Conservation (phyloP, 768 basidiomycete species). For the Leccinum sublutescens region DNA sequence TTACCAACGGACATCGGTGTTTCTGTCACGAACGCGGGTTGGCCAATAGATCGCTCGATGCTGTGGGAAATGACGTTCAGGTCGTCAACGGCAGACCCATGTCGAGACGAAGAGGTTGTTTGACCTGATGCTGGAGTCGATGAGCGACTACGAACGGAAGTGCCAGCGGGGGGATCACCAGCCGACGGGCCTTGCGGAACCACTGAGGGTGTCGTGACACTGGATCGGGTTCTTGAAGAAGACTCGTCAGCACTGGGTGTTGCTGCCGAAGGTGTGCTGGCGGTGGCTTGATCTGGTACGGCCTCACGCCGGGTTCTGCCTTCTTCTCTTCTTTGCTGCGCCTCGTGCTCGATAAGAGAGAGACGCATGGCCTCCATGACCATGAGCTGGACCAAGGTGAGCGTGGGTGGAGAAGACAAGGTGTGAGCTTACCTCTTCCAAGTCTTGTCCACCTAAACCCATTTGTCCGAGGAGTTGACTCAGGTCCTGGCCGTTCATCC, state of each 20-base stretch:
- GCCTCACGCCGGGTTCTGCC: slow-evolving; percentile 58
- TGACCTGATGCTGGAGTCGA: slow-evolving; percentile 37
- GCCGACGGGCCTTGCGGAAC: slow-evolving; percentile 8
- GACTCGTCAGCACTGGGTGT: slow-evolving; percentile 7
- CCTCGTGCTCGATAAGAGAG: slow-evolving; percentile 92
- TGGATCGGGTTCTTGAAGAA: slow-evolving; percentile 6
- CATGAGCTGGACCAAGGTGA: slow-evolving; percentile 67
- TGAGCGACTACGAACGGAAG: slow-evolving; percentile 24
- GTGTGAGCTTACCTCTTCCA: slow-evolving; percentile 75
- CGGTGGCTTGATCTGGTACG: slow-evolving; percentile 36
- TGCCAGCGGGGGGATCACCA: slow-evolving; percentile 13
- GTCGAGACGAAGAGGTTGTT: slow-evolving; percentile 31
- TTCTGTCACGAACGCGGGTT: slow-evolving; percentile 20
- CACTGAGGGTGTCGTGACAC: slow-evolving; percentile 4
- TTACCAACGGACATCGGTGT: slow-evolving; percentile 6
- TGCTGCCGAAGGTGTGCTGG: slow-evolving; percentile 16
- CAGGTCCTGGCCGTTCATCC: slow-evolving; percentile 51
- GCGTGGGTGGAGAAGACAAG: slow-evolving; percentile 9
- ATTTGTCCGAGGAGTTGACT: slow-evolving; percentile 60
- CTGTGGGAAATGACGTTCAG: slow-evolving; percentile 30
- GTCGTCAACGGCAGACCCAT: slow-evolving; percentile 26
- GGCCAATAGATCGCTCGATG: slow-evolving; percentile 19
- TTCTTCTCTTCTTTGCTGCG: slow-evolving; percentile 79
- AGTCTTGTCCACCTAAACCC: slow-evolving; percentile 79
- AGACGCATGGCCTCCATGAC: slow-evolving; percentile 99